Base-by-base conservation (phyloP, 768 basidiomycete species). In the Punctularia strigosozonata region DNA sequence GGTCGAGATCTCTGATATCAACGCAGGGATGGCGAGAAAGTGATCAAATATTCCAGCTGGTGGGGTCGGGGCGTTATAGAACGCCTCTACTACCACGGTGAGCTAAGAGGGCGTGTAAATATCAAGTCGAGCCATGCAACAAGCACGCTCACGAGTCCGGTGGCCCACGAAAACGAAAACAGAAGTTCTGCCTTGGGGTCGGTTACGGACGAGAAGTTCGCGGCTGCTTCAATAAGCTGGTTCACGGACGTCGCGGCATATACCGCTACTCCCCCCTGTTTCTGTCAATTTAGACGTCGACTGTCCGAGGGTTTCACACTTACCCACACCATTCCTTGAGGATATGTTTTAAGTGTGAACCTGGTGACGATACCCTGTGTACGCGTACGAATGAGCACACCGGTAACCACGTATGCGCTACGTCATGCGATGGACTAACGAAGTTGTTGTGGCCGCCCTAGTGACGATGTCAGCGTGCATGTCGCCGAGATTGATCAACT, bases 311-410 rank as follows among this genome's bases (percentile, higher is more conserved):
- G n/a, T n/a, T n/a, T n/a, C 30, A 33, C n/a, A 38, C 66, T 12
- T 56, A 79, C 77, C 77, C 76, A 80, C 40, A 80, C 69, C 53
- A 67, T 51, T 1, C 58, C 56, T 54, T 79, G 75, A 5, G 77
- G 68, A 47, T 63, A 64, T 0, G 73, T 62, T 43, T 66, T 68
- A 17, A 80, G 38, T 0, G 68, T 72, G 47, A 80, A 72, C 28
- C 54, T 63, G 1, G 77, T 80, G 3, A 80, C 72, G 25, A 80
- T 70, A 1, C 78, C 79, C 66, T 69, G 25, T 12, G 26, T 37
- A 24, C 8, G 8, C 10, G n/a, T n/a, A n/a, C n/a, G n/a, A n/a
- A n/a, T n/a, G n/a, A n/a, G n/a, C n/a, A n/a, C n/a, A n/a, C n/a
- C n/a, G n/a, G n/a, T n/a, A n/a, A n/a, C n/a, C n/a, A n/a, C n/a